Percentiles rank a stretch among this genome's conserved stretches.
These are phyloP conservation scores for Schizosaccharomyces lindneri DNA, from an alignment of 805 yeast genomes.

Conservation along the genomic window DNA sequence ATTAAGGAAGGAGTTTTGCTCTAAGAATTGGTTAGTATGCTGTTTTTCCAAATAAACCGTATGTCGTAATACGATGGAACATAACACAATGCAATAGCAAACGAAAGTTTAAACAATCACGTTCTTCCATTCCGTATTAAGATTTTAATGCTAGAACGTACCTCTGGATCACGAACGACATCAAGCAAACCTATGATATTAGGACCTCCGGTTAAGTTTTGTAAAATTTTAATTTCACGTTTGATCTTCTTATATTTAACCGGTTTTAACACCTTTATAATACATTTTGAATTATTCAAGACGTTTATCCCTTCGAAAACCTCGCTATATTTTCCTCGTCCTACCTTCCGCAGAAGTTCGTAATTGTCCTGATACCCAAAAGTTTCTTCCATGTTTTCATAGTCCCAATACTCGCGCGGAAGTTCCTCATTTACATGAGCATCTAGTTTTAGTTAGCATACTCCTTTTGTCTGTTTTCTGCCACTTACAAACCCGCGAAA, in stretches of 20 bases:
- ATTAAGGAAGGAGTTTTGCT: slow-evolving; percentile 65
- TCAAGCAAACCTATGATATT: slow-evolving; percentile 56
- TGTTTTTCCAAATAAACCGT: too few species aligned
- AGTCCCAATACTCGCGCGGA: slow-evolving; percentile 66
- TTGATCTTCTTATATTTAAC: slow-evolving; percentile 78
- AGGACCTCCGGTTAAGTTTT: slow-evolving; percentile 65
- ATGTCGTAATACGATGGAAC: too few species aligned
- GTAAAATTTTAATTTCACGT: slow-evolving; percentile 68
- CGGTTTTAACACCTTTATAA: slow-evolving; percentile 76
- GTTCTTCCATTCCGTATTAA: too few species aligned
- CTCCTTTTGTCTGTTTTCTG: neutral
- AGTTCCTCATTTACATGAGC: slow-evolving; percentile 45
- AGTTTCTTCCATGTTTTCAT: slow-evolving; percentile 37
- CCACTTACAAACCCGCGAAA: neutral
- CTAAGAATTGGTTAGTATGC: slow-evolving; percentile 1
- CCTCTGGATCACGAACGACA: slow-evolving; percentile 54
- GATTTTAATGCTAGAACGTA: neutral
- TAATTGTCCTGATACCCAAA: slow-evolving; percentile 39
- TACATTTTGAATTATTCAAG: slow-evolving; percentile 36
- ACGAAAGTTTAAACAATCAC: too few species aligned
- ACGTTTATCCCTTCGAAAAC: slow-evolving; percentile 69
- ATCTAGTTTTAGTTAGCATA: slow-evolving; percentile 11
- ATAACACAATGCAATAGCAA: too few species aligned
- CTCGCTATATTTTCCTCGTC: slow-evolving; percentile 88
- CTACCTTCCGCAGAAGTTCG: slow-evolving; percentile 64